Percentiles rank a stretch among this genome's conserved stretches.
Conservation (phyloP, 257 asterid genomes). For the Nicotiana tabacum region DNA sequence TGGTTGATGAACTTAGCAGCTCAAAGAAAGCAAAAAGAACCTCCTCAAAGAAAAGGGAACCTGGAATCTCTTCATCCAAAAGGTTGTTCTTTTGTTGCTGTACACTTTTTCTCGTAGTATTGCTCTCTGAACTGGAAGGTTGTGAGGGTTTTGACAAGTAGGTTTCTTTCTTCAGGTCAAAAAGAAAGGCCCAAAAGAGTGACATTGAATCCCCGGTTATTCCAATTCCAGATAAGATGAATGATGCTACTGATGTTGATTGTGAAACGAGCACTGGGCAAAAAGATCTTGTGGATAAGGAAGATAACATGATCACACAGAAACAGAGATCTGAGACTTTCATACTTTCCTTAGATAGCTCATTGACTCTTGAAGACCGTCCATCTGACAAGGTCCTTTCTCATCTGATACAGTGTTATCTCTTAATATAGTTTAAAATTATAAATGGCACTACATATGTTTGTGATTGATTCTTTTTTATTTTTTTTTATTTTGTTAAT, state of each 20-base stretch:
- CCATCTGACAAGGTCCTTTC: not conserved
- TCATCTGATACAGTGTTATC: not conserved
- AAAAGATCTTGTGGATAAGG: not conserved
- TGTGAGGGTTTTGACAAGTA: not conserved
- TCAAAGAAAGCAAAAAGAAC: not conserved
- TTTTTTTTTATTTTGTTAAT: not conserved
- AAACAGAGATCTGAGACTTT: not conserved
- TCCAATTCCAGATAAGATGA: not conserved
- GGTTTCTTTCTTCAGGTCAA: slow-evolving; percentile 3
- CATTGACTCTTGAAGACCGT: not conserved
- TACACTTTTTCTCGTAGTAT: not conserved
- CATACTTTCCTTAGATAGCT: not conserved
- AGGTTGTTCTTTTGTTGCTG: not conserved
- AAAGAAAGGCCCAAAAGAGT: not conserved
- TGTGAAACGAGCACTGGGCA: not conserved
- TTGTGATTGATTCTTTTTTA: not conserved
- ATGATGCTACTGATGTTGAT: not conserved
- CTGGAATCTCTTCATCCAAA: not conserved
- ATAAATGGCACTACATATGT: not conserved
- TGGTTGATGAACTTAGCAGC: not conserved
- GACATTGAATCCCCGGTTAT: not conserved
- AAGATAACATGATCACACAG: not conserved
- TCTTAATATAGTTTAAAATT: not conserved
- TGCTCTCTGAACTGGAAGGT: not conserved
- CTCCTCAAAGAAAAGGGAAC: not conserved